These are phyloP conservation scores for Apostasia shenzhenica DNA, from an alignment of 106 monocot genomes.

Conservation along the genomic window DNA sequence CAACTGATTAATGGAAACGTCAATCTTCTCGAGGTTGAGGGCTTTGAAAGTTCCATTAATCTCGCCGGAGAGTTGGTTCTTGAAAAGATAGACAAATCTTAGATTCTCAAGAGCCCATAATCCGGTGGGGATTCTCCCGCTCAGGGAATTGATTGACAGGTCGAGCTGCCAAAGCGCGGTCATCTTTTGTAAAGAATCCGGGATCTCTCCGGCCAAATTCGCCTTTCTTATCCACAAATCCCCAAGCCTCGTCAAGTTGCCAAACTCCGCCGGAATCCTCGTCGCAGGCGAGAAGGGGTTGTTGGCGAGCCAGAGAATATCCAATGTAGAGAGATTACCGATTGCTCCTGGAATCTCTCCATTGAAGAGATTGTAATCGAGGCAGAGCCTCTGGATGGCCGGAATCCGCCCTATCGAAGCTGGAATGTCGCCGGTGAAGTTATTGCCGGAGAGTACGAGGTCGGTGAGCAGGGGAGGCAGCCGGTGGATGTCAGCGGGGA, in stretches of 20 bases:
- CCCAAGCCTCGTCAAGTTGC: slow-evolving; percentile 31
- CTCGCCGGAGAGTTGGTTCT: slow-evolving; percentile 25
- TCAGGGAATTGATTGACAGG: slow-evolving; percentile 25
- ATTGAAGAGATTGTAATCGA: slow-evolving; percentile 56
- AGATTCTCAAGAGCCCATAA: slow-evolving; percentile 35
- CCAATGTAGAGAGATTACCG: slow-evolving; percentile 29
- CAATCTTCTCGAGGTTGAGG: slow-evolving; percentile 18
- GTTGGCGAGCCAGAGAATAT: slow-evolving; percentile 22
- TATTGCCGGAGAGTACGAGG: slow-evolving; percentile 32
- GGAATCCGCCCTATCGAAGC: slow-evolving; percentile 19
- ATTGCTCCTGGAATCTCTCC: slow-evolving; percentile 35
- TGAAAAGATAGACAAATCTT: slow-evolving; percentile 13
- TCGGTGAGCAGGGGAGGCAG: slow-evolving; percentile 7
- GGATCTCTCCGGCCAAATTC: slow-evolving; percentile 38
- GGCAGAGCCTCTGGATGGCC: slow-evolving; percentile 9
- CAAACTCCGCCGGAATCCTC: slow-evolving; percentile 35
- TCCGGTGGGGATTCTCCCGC: slow-evolving; percentile 31
- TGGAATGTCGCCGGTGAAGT: slow-evolving; percentile 52
- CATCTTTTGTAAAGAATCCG: slow-evolving; percentile 17
- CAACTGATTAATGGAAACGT: slow-evolving; percentile 43
- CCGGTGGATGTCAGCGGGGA: slow-evolving; percentile 28
- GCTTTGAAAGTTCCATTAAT: slow-evolving; percentile 24
- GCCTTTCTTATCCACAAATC: slow-evolving; percentile 21
- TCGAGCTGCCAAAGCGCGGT: slow-evolving; percentile 15
- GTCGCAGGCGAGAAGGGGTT: slow-evolving; percentile 32